A percentile compares a stretch with the other conserved stretches of the same genome.
Evolutionary conservation across 1,284 basidiomycete genomes (phyloP).

Genomic region (Thecaphora thlaspeos): DNA sequence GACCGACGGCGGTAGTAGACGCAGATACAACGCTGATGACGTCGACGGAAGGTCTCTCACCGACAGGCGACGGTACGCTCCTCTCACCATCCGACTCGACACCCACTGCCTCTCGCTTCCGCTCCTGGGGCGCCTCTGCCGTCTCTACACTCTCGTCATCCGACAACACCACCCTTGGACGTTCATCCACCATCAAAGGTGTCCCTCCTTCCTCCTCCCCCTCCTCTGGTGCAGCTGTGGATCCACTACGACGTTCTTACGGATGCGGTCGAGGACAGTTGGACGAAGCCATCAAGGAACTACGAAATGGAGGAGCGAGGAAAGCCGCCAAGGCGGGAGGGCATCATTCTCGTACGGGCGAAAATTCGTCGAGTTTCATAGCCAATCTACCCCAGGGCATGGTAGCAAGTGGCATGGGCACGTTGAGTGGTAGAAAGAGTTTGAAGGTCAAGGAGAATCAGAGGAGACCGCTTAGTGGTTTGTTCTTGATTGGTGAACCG

Average conservation of each 20-base stretch:
- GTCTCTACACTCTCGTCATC: neutral
- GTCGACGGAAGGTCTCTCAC: slow-evolving; percentile 2
- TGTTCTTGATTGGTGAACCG: slow-evolving; percentile 35
- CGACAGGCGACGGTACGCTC: slow-evolving; percentile 4
- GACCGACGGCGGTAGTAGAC: neutral
- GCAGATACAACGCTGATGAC: neutral
- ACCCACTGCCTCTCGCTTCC: slow-evolving; percentile 34
- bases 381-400: slow-evolving; percentile 4
- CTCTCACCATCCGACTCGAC: slow-evolving; percentile 24
- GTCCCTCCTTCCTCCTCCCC: neutral
- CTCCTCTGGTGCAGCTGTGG: slow-evolving; percentile 8
- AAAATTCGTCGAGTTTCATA: neutral
- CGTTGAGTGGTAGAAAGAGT: slow-evolving; percentile 31
- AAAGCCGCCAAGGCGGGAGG: neutral
- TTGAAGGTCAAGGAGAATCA: slow-evolving; percentile 12
- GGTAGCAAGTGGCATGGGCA: slow-evolving; percentile 16
- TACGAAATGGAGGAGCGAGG: slow-evolving; percentile 19
- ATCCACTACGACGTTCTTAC: slow-evolving; percentile 1
- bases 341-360: neutral
- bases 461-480: slow-evolving; percentile 26
- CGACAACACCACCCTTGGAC: neutral
- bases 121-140: slow-evolving; percentile 16
- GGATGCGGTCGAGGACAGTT: slow-evolving; percentile 40
- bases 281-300: slow-evolving; percentile 48
- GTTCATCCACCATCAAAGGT: slow-evolving; percentile 3